A percentile compares a stretch with the other conserved stretches of the same genome.
Conservation (phyloP, 2,329 filamentous ascomycete genomes). For the Verticillium zaregamsianum region DNA sequence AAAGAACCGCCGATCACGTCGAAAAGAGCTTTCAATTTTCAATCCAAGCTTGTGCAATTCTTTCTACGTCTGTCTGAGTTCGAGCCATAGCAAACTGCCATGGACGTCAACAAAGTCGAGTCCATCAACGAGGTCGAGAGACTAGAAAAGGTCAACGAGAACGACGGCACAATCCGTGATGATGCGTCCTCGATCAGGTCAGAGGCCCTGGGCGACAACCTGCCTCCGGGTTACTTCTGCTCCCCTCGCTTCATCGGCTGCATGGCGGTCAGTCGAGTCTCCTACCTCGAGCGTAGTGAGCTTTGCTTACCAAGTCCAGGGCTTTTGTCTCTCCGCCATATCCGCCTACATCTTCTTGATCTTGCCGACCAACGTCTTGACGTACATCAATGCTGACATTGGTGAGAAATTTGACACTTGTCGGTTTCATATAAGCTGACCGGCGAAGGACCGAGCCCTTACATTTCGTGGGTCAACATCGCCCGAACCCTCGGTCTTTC, state of each 20-base stretch:
- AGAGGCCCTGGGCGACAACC: slow-evolving; percentile 27
- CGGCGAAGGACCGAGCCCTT: slow-evolving; percentile 8
- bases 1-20: too few relatives aligned
- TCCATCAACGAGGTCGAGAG: slow-evolving; percentile 7
- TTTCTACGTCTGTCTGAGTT: too few relatives aligned
- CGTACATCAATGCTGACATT: slow-evolving; percentile 30
- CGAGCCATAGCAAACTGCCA: background rate
- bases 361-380: slow-evolving; percentile 27
- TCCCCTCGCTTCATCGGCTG: slow-evolving; percentile 27
- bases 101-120: slow-evolving; percentile 16
- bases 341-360: slow-evolving; percentile 32
- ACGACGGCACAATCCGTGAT: slow-evolving; percentile 13
- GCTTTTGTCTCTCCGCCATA: slow-evolving; percentile 26
- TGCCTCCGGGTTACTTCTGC: slow-evolving; percentile 31
- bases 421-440: background rate
- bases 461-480: slow-evolving; percentile 20
- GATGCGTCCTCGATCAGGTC: slow-evolving; percentile 28
- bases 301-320: slow-evolving; percentile 16
- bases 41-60: too few relatives aligned
- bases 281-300: background rate
- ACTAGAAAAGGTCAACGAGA: slow-evolving; percentile 1
- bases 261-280: slow-evolving; percentile 20
- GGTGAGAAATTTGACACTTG: slow-evolving; percentile 6
- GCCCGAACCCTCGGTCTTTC: slow-evolving; percentile 23
- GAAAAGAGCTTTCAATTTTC: too few relatives aligned